phyloP scores from a whole-genome alignment of 1,284 basidiomycete genomes.

The Ceratobasidium sp. region DNA sequence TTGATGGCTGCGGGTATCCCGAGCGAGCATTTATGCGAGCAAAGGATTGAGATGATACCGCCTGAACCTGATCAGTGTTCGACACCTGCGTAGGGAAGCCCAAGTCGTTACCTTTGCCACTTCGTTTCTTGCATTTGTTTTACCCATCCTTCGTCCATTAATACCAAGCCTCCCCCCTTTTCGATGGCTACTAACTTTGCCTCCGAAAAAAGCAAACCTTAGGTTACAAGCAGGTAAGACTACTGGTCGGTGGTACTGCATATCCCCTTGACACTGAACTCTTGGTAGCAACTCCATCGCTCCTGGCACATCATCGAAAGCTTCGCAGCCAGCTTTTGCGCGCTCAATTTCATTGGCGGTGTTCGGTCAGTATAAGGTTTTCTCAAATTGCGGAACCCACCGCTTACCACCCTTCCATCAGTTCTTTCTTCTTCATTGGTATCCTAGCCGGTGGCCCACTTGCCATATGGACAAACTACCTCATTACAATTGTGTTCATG shows the following conservation, averaged over 20 bases:
- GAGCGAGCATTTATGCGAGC: conserved; percentile 45
- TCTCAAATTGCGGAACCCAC: too few relatives aligned
- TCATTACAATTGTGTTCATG: conserved; percentile 86
- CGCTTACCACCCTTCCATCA: conserved; percentile 54
- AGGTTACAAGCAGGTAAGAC: conserved; percentile 81
- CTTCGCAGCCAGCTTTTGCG: conserved; percentile 86
- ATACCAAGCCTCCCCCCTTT: neutral
- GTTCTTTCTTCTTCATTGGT: conserved; percentile 83
- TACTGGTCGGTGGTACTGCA: neutral
- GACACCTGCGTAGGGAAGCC: conserved; percentile 94
- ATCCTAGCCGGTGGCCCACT: conserved; percentile 86
- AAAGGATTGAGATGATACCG: conserved; percentile 92
- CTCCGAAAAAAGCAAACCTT: conserved; percentile 69
- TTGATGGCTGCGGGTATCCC: conserved; percentile 88
- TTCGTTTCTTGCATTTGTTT: conserved; percentile 50
- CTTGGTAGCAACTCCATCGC: conserved; percentile 79
- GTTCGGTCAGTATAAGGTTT: conserved; percentile 68
- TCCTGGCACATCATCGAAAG: conserved; percentile 84
- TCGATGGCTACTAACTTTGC: neutral
- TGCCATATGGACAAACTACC: conserved; percentile 70
- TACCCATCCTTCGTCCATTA: conserved; percentile 35
- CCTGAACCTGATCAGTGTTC: conserved; percentile 94
- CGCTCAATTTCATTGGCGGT: conserved; percentile 87
- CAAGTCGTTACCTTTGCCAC: conserved; percentile 66
- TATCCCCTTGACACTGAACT: neutral